Base-by-base conservation (phyloP, 495 filamentous ascomycete species). In the Xylaria castorea region DNA sequence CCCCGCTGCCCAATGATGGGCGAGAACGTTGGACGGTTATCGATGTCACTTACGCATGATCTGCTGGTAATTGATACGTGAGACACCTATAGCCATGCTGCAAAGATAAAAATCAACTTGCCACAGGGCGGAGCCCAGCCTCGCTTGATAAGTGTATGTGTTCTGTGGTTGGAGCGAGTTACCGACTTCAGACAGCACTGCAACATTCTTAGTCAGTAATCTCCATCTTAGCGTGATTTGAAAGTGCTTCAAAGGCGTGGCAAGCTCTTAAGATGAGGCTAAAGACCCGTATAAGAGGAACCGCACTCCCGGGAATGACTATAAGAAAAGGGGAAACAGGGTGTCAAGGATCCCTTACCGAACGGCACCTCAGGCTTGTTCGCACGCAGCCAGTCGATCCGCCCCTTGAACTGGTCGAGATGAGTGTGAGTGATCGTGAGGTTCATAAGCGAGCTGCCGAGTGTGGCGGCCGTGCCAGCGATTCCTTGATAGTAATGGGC, bases 61-160 rank as follows among this genome's bases (percentile, higher is more conserved):
- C 50, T 80, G 76, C 65, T 80, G 78, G 61, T 78, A 80, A 53
- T 80, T 78, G 72, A 80, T 74, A 9, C 78, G 76, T 44, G 66
- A 53, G 53, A 80, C 42, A 36, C 78, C 78, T 51, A 77, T 66
- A 12, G 62, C 57, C 75, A 78, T 74, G 50, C 71, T 68, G 53
- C 78, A 78, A 0, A 80, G 68, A 50, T 80, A 78, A 71, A 77
- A 78, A 44, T 78, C 78, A 8, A 76, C 73, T 60, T 77, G 75
- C 78, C 78, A 80, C 16, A 80, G 70, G 3, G 75, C 75, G 36
- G 75, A 76, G 20, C 78, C 78, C 22, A 80, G 75, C 4, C 75
- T 70, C 0, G 76, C 76, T n/a, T 67, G 65, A 20, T 53, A 67
- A 44, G 67, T 63, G 57, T 78, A 80, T 0, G 64, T 72, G 55